phyloP scores from a whole-genome alignment of 176 grass and related monocot genomes.

The Oryza meyeriana region DNA sequence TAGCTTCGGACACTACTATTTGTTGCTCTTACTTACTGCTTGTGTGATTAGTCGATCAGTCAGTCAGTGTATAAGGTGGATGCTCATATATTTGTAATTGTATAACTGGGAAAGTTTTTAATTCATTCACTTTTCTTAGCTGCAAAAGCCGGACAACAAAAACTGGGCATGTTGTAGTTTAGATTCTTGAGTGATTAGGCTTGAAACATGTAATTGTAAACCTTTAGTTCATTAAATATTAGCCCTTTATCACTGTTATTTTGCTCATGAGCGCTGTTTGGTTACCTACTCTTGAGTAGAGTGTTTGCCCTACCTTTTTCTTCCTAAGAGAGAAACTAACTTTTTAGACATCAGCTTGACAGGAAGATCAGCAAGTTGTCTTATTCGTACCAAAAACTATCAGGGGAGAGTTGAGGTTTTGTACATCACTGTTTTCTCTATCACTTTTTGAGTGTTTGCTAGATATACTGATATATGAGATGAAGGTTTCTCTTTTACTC shows the following conservation, averaged over 20 bases:
- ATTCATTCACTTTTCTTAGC: conserved; percentile 52
- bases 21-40: conserved; percentile 46
- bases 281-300: background rate
- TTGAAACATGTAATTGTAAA: conserved; percentile 51
- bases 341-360: background rate
- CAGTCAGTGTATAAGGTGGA: conserved; percentile 32
- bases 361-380: background rate
- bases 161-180: conserved; percentile 45
- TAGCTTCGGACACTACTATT: conserved; percentile 35
- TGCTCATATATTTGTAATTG: conserved; percentile 51
- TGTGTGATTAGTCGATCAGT: conserved; percentile 28
- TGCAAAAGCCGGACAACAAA: conserved; percentile 16
- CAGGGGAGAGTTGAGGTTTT: background rate
- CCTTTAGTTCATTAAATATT: conserved; percentile 38
- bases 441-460: background rate
- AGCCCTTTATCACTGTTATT: conserved; percentile 20
- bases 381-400: background rate
- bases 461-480: background rate
- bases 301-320: background rate
- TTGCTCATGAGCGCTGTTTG: conserved; percentile 1
- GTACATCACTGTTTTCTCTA: background rate
- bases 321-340: background rate
- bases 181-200: conserved; percentile 38
- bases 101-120: conserved; percentile 40
- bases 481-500: background rate